Evolutionary conservation across 2,329 filamentous ascomycete genomes (phyloP).

Genomic region (Cordyceps farinosa): DNA sequence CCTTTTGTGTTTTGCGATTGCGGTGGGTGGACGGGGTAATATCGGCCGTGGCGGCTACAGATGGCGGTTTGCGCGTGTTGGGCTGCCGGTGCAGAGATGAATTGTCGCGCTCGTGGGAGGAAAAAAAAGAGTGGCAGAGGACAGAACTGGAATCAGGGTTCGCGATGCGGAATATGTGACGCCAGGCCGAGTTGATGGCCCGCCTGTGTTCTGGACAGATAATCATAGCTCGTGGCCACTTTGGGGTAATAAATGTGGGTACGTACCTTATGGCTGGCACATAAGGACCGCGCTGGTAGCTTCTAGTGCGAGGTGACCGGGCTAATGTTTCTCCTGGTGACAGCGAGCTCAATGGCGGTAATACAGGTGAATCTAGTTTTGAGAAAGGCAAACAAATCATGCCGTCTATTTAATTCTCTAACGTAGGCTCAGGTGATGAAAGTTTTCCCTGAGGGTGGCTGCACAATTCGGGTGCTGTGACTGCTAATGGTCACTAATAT

Average conservation of each 20-base stretch:
- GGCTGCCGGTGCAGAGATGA: neutral
- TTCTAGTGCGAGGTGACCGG: neutral
- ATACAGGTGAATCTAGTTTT: too few relatives aligned
- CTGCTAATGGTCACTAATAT: too few relatives aligned
- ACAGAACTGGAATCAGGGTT: neutral
- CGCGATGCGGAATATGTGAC: neutral
- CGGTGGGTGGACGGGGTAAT: neutral
- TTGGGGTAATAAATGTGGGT: neutral
- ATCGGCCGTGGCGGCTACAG: neutral
- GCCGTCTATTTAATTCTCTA: too few relatives aligned
- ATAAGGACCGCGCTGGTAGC: neutral
- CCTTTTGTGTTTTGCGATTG: neutral
- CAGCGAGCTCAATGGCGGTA: neutral
- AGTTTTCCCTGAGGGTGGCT: too few relatives aligned
- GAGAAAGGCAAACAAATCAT: too few relatives aligned
- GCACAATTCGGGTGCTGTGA: too few relatives aligned
- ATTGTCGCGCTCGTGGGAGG: neutral
- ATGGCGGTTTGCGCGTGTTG: neutral
- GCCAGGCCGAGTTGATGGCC: neutral
- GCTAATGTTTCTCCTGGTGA: conserved; percentile 8
- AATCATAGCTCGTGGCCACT: conserved; percentile 15
- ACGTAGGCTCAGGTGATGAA: too few relatives aligned
- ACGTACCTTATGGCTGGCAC: neutral
- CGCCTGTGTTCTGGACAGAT: conserved; percentile 16
- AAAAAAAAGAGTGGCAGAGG: neutral